Base-by-base conservation (phyloP, 805 yeast genomes). In the Candida maris region DNA sequence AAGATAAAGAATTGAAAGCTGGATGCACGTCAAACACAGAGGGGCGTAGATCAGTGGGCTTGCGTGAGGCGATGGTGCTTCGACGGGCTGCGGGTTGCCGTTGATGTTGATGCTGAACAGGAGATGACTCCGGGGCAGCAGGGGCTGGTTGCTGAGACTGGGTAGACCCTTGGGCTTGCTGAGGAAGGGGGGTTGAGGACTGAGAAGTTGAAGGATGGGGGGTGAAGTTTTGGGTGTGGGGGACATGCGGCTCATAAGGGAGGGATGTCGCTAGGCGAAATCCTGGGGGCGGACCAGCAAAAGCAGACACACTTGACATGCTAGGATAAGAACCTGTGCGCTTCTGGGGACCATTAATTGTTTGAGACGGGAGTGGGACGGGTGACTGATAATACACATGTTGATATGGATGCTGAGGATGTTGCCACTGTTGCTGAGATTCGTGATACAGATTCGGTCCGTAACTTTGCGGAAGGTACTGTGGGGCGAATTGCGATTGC, bases 1-100 rank as follows among this genome's bases (percentile, higher is more conserved):
- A 50, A 8, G 49, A 38, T n/a, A 48, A 37, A 9, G 56, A 49
- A 16, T 39, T 41, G 16, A 23, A 38, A n/a, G 44, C 48, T 16
- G 38, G 51, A 16, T 37, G 48, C 4, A 44, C 30, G 19, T 46
- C 51, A 35, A 41, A 45, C 8, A 46, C 43, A 1, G 53, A 46
- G 10, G 48, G 51, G 6, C 49, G 29, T 40, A 42, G 33, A 17
- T 48, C 40, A 18, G 31, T 29, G 4, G 37, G 18, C 13, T 40
- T 35, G 33, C 36, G 41, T 13, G 45, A 35, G 3, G 42, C 22
- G 3, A 45, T 42, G n/a, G 48, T 38, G 32, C 26, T 38, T 9
- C 43, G 40, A 13, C 45, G 45, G 8, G 47, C 41, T n/a, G 45
- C 30, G 18, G 26, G 14, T 12, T 39, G 27, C 19, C 36, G 41